Evolutionary conservation across 2,329 filamentous ascomycete species (phyloP).

Genomic region (Seiridium cupressi): DNA sequence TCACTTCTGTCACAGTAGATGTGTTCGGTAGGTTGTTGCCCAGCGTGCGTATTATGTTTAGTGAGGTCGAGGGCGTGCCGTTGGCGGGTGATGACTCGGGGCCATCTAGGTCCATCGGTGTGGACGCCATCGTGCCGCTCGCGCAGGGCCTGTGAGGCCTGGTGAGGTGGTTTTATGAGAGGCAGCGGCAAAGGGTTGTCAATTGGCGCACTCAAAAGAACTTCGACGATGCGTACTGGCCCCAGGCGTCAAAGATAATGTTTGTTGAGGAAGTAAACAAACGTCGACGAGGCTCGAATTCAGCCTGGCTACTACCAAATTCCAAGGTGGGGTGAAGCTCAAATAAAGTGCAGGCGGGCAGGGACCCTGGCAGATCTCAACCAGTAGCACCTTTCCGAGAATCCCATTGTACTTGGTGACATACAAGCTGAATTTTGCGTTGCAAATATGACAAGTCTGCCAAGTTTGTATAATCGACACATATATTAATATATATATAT

Average conservation of each 20-base stretch:
- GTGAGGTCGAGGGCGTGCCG: slow-evolving; percentile 33
- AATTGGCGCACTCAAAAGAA: background rate
- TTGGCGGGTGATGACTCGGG: slow-evolving; percentile 38
- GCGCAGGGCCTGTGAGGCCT: background rate
- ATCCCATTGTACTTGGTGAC: too few species aligned
- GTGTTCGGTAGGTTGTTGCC: slow-evolving; percentile 41
- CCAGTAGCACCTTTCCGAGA: background rate
- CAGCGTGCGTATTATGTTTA: slow-evolving; percentile 50
- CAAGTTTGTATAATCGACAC: too few species aligned
- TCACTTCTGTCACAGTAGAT: slow-evolving; percentile 74
- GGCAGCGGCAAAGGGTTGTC: background rate
- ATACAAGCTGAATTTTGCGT: too few species aligned
- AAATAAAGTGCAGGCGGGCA: background rate
- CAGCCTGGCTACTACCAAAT: background rate
- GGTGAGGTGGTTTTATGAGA: background rate
- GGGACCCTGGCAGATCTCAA: background rate
- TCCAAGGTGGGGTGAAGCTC: slow-evolving; percentile 1
- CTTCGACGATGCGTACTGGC: background rate
- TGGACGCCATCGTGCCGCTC: slow-evolving; percentile 9
- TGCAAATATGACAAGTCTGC: too few species aligned
- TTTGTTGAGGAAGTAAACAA: slow-evolving; percentile 3
- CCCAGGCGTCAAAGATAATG: background rate
- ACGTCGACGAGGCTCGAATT: slow-evolving; percentile 2
- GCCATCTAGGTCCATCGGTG: slow-evolving; percentile 53
- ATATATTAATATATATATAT: too few species aligned